Evolutionary conservation across 176 grass and related monocot genomes (phyloP).

Genomic region (Rhynchospora pubera): DNA sequence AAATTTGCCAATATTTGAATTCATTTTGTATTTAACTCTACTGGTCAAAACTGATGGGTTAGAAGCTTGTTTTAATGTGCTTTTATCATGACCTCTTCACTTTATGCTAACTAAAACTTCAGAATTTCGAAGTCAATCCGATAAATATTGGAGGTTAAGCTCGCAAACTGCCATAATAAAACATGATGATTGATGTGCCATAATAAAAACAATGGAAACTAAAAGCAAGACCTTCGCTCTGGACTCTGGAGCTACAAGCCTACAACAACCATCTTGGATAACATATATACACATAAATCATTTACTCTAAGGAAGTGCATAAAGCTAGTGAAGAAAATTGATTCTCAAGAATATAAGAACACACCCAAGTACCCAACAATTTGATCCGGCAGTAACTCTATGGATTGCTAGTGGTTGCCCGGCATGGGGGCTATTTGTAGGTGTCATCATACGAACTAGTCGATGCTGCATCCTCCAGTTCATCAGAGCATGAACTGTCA

Average conservation of each 20-base stretch:
- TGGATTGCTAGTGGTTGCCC: background rate
- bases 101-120: background rate
- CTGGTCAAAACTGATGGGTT: background rate
- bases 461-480: constrained; percentile 34
- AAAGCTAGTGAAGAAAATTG: background rate
- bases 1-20: background rate
- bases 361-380: background rate
- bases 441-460: constrained; percentile 30
- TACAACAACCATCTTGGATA: background rate
- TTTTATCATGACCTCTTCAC: background rate
- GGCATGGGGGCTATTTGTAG: background rate
- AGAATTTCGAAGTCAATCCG: background rate
- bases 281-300: constrained; percentile 1
- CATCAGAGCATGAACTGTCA: constrained; percentile 24
- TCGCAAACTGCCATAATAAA: background rate
- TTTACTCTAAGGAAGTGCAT: background rate
- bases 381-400: background rate
- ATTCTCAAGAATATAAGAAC: background rate
- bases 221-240: background rate
- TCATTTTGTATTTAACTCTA: background rate
- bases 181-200: background rate
- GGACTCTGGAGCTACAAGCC: background rate
- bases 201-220: background rate
- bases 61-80: background rate
- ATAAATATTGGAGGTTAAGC: too few relatives aligned